These are phyloP conservation scores for Blastomyces silverae DNA, from an alignment of 2,329 filamentous ascomycete species.

Conservation along the genomic window DNA sequence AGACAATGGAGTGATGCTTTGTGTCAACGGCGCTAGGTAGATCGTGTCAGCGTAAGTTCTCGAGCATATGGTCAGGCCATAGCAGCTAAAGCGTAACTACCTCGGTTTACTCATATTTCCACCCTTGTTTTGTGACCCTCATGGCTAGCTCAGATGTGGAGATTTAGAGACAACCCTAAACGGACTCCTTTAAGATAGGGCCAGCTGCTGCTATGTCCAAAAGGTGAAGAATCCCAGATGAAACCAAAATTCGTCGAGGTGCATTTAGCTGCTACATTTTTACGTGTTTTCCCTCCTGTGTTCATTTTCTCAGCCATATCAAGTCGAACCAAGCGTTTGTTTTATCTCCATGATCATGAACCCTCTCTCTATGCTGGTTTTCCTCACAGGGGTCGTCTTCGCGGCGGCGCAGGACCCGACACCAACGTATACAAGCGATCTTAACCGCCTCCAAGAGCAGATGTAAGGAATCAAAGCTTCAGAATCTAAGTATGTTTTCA, in stretches of 20 bases:
- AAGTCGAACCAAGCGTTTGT: not conserved
- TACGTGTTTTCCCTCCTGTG: not conserved
- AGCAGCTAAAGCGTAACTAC: not conserved
- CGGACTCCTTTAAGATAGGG: not conserved
- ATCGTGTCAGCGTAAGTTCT: no score
- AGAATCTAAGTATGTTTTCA: not conserved
- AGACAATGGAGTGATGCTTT: not conserved
- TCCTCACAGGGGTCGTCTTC: not conserved
- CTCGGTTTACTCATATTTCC: slow-evolving; percentile 7
- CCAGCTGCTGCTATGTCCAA: not conserved
- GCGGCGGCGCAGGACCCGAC: not conserved
- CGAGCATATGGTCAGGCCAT: not conserved
- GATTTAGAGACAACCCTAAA: not conserved
- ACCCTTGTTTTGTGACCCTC: not conserved
- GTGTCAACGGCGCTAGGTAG: not conserved
- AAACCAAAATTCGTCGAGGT: not conserved
- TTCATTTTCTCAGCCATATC: not conserved
- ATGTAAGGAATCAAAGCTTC: not conserved
- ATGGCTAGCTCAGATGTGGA: not conserved
- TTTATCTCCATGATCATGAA: not conserved
- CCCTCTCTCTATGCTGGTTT: not conserved
- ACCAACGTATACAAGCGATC: not conserved
- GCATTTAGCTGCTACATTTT: not conserved
- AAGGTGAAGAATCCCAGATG: not conserved
- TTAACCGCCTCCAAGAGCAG: slow-evolving; percentile 2